Base-by-base conservation (phyloP, 2,329 filamentous ascomycete genomes). In the Zymoseptoria crescenta region DNA sequence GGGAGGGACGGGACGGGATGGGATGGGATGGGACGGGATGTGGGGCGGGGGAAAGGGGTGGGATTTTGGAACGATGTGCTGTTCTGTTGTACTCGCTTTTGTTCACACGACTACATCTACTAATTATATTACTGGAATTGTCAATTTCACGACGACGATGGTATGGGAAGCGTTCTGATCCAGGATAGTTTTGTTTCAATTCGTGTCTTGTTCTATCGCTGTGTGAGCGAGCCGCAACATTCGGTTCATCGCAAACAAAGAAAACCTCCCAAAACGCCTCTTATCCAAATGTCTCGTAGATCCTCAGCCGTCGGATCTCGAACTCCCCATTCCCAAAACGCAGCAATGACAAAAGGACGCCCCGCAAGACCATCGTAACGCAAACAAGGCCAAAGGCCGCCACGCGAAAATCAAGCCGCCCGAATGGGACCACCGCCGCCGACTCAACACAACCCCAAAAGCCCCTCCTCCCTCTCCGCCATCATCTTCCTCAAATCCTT, bases 401-500 rank as follows among this genome's bases (percentile, higher is more conserved):
- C n/a, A n/a, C n/a, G n/a, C n/a, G n/a, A n/a, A n/a, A n/a, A n/a
- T n/a, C n/a, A n/a, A n/a, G n/a, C n/a, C n/a, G n/a, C n/a, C n/a
- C n/a, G n/a, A n/a, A n/a, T n/a, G n/a, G n/a, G n/a, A n/a, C n/a
- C n/a, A n/a, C n/a, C n/a, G n/a, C n/a, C n/a, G n/a, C n/a, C n/a
- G n/a, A 35, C 30, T 41, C 35, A 45, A 45, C 35, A 45, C 35
- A 45, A 45, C 4, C 35, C 35, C 35, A 45, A 45, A 1, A 10
- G 13, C 7, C 4, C 35, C 16, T 45, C 35, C 35, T 45, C n/a
- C 35, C 35, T 45, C 3, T 45, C 35, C 35, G 35, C 16, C 35
- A 45, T 45, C 30, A 63, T 56, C 55, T 62, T 56, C 16, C 61
- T 58, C 53, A 66, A 49, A 27, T 67, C 60, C 27, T 59, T 63